Evolutionary conservation across 2,329 filamentous ascomycete genomes (phyloP), one percentile per base, ranked within the genome.

Genomic region (Ascocoryne sarcoides): DNA sequence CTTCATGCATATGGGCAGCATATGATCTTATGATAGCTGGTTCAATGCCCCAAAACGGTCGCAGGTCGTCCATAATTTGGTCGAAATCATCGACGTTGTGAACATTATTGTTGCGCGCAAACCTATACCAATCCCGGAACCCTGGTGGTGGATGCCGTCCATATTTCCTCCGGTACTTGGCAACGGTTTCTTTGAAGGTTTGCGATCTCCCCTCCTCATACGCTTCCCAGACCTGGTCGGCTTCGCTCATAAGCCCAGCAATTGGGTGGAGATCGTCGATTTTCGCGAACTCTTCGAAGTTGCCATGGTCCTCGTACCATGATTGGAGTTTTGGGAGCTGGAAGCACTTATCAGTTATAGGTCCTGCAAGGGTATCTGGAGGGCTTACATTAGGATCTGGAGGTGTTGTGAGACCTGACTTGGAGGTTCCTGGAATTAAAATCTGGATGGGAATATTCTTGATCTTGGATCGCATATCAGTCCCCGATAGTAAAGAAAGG

Each of bases 21-120:
- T 76, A 58, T 2, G 65, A 49, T 23, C 61, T 50, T 26, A 63
- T 59, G 2, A 52, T 49, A 5, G 47, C 39, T 5, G 62, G 61
- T 14, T 60, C 51, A 2, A 64, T 44, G 18, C 53, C 73, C 76
- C 75, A 80, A 51, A 75, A 79, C 2, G 76, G 76, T 33, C 70
- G 63, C 39, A 80, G 52, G 53, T 82, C 76, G 47, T 76, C 70
- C 61, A 78, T 76, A 42, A 81, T 75, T 44, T 76, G 74, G 52
- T 79, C 73, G 60, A 78, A 81, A 39, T 76, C 71, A 51, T 81
- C 76, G 29, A 81, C 65, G 8, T 79, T 64, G 40, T 79, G 59
- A n/a, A 73, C 69, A 26, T 74, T 61, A 32, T 64, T 63, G 18
- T 70, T 62, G 15, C 60, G 50, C 5, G 76, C 76, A 41, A 73